Evolutionary conservation across 441 rosid genomes (phyloP).

Genomic region (Adansonia madagascariensis): DNA sequence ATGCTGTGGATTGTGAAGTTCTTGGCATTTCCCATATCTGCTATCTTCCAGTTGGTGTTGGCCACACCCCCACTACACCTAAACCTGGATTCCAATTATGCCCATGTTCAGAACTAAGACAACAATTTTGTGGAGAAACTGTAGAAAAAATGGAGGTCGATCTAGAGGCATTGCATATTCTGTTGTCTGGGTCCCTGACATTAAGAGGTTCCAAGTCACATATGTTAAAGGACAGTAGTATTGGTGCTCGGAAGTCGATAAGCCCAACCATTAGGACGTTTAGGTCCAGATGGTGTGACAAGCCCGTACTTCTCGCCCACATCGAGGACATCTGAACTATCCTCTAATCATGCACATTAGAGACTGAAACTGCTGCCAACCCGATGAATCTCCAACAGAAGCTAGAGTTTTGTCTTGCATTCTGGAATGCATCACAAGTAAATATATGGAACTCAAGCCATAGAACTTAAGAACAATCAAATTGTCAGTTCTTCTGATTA

Average conservation of each 20-base stretch:
- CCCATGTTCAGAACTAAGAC: constrained; percentile 92
- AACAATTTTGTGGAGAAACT: constrained; percentile 55
- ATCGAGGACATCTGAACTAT: constrained; percentile 58
- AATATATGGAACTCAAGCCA: not conserved
- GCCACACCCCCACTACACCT: constrained; percentile 72
- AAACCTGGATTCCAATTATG: constrained; percentile 96
- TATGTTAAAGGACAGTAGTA: constrained; percentile 74
- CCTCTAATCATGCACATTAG: constrained; percentile 85
- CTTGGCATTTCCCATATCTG: constrained; percentile 68
- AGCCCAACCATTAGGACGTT: constrained; percentile 89
- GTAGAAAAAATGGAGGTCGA: constrained; percentile 75
- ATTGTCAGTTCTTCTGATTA: constrained; percentile 15
- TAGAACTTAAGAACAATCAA: not conserved
- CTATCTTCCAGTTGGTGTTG: constrained; percentile 62
- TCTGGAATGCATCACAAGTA: constrained; percentile 47
- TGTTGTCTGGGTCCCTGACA: constrained; percentile 49
- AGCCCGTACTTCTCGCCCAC: constrained; percentile 76
- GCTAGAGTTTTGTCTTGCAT: constrained; percentile 83
- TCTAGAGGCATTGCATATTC: constrained; percentile 93
- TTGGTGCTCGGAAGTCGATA: constrained; percentile 74
- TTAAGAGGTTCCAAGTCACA: constrained; percentile 72
- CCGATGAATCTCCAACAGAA: constrained; percentile 93
- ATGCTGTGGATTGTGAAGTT: constrained; percentile 83
- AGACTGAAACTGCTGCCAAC: constrained; percentile 91
- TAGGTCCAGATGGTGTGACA: constrained; percentile 51